Percentiles rank a stretch among this genome's conserved stretches.
Evolutionary conservation across 176 grass and related monocot genomes (phyloP).

Genomic region (Themeda triandra): DNA sequence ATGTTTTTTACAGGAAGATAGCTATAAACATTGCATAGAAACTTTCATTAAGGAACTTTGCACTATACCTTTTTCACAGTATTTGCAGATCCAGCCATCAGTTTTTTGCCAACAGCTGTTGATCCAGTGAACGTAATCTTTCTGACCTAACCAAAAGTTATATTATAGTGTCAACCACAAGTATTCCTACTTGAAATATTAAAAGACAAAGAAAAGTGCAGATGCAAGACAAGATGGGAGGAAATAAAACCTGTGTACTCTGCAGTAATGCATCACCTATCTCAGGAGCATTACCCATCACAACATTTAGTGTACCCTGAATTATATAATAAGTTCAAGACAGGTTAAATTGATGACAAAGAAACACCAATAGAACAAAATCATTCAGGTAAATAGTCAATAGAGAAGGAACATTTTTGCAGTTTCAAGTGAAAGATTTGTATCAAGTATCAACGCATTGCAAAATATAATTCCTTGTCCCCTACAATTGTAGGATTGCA

Average conservation of each 20-base stretch:
- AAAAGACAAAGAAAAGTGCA: neutral
- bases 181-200: slow-evolving; percentile 7
- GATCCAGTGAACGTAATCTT: slow-evolving; percentile 98
- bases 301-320: slow-evolving; percentile 83
- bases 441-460: neutral
- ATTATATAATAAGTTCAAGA: slow-evolving; percentile 32
- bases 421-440: neutral
- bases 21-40: neutral
- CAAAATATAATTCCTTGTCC: neutral
- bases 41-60: neutral
- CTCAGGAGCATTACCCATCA: slow-evolving; percentile 90
- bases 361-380: neutral
- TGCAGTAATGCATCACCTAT: slow-evolving; percentile 81
- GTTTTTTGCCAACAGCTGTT: slow-evolving; percentile 93
- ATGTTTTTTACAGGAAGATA: neutral
- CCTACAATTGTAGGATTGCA: neutral
- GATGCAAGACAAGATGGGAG: neutral
- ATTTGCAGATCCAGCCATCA: slow-evolving; percentile 88
- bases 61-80: slow-evolving; percentile 86
- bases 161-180: slow-evolving; percentile 27
- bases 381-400: slow-evolving; percentile 2
- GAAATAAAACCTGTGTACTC: slow-evolving; percentile 66
- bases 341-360: slow-evolving; percentile 8
- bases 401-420: neutral
- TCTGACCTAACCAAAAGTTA: slow-evolving; percentile 72